Evolutionary conservation across 306 rosid species (phyloP), one percentile per base, ranked within the genome.

Genomic region (Cicer bijugum): DNA sequence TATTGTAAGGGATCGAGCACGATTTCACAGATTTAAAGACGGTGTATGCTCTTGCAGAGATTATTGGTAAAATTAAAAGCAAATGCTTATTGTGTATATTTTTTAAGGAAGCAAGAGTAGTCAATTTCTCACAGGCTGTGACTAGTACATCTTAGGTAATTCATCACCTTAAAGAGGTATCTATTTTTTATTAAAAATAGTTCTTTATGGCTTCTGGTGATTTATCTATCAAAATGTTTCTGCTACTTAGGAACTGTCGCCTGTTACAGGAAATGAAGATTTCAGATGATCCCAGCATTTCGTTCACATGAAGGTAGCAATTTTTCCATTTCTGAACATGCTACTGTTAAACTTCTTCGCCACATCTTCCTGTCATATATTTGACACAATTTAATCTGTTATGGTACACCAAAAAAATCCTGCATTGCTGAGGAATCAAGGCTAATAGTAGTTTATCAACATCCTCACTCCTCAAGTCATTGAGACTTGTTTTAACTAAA

Each of bases 41-140:
- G 97, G 97, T 56, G 46, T 77, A 5, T 93, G 98, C 79, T 93
- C 97, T 53, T 93, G 97, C 80, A 85, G 63, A 85, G 98, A 93
- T 74, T 93, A 89, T 85, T 93, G 98, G 97, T 93, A 85, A 88
- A 76, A 60, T 7, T 11, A 11, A 40, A 67, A 59, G 35, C n/a
- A 51, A 51, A 66, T 65, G 58, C 55, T 19, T 70, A 3, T 40
- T 17, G 4, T 51, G 46, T 75, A 55, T 35, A 16, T 40, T 9
- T 50, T 38, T 62, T 23, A 62, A 12, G 45, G 70, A 59, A 28
- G 64, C 56, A 19, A 12, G 60, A 12, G 56, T 33, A 44, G 4
- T 44, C 45, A 52, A 44, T 78, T 78, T 67, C 69, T 77, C 68
- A 66, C 14, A 56, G 7, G 59, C 43, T n/a, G 43, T 46, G 78